Base-by-base conservation (phyloP, 2,329 filamentous ascomycete species). In the Pezicula rhizophila region DNA sequence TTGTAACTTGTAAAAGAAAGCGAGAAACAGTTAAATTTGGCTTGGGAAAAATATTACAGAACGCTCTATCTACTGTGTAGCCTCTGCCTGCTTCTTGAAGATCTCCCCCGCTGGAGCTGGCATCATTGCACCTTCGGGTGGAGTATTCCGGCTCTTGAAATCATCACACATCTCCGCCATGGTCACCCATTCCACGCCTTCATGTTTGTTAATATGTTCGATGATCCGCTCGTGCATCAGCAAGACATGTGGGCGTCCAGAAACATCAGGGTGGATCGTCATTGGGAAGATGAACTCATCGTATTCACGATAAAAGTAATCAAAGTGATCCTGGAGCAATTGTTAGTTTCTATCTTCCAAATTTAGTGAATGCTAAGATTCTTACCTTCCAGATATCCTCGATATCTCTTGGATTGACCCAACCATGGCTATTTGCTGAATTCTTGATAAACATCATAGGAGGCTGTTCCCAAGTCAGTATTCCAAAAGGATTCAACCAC, bases 201-300 rank as follows among this genome's bases (percentile, higher is more conserved):
- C 71, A 10, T 74, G 72, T 46, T 67, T 70, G 49, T 81, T 85
- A 60, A 87, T 83, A 45, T 85, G 71, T 56, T 87, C 81, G 52
- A 87, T 86, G 40, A 83, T 72, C 75, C 82, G 75, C 66, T 89
- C 83, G 54, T 88, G 82, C 84, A 89, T 87, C 6, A 87, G 68
- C 25, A 89, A 58, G 0, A 82, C 85, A 65, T 89, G 85, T 0
- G 85, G 85, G 15, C 84, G 73, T 0, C 86, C 86, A 3, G 78
- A 82, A 0, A 86, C 82, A 59, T 89, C 85, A 0, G 85, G 86
- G 64, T 89, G 85, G 33, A 89, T 84, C 0, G 85, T 89, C 65
- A 89, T 85, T 0, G 86, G 85, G 57, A 89, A 89, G 46, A 88
- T 77, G 53, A 89, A 89, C 57, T 87, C 82, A 57, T 89, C 84